A percentile compares a stretch with the other conserved stretches of the same genome.
Conservation (phyloP, 768 basidiomycete species). For the Suillus subalutaceus region DNA sequence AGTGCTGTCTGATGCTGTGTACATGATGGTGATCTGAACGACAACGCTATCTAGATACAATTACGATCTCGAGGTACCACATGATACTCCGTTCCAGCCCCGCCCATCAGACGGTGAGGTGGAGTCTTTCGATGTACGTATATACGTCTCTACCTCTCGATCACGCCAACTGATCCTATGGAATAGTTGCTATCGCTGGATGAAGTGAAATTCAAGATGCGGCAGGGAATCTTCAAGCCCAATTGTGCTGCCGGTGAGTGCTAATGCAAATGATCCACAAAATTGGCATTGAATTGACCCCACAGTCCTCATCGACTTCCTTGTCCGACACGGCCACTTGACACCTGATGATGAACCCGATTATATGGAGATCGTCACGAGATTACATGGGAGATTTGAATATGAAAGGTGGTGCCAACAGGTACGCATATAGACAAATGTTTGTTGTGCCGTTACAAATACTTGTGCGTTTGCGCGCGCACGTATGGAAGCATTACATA, state of each 20-base stretch:
- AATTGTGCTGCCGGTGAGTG: constrained; percentile 84
- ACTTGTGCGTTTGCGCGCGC: not conserved
- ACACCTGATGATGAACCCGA: constrained; percentile 89
- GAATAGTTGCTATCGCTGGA: constrained; percentile 66
- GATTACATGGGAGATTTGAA: constrained; percentile 73
- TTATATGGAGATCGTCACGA: constrained; percentile 74
- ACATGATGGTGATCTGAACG: constrained; percentile 5
- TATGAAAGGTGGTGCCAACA: constrained; percentile 51
- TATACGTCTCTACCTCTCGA: not conserved
- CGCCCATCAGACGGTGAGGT: constrained; percentile 91
- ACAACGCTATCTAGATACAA: constrained; percentile 57
- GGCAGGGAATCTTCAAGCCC: constrained; percentile 80
- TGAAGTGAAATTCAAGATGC: constrained; percentile 65
- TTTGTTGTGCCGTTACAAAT: not conserved
- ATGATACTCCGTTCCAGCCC: constrained; percentile 56
- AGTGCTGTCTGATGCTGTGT: constrained; percentile 24
- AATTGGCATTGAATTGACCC: not conserved
- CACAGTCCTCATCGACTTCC: constrained; percentile 88
- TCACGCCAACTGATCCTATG: not conserved
- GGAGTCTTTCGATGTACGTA: constrained; percentile 82
- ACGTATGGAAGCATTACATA: not conserved
- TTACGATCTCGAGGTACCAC: constrained; percentile 80
- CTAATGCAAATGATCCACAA: not conserved
- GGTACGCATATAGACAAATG: not conserved
- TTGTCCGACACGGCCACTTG: constrained; percentile 83